Evolutionary conservation across 2,329 filamentous ascomycete genomes (phyloP).

Genomic region (Aspergillus sp.): DNA sequence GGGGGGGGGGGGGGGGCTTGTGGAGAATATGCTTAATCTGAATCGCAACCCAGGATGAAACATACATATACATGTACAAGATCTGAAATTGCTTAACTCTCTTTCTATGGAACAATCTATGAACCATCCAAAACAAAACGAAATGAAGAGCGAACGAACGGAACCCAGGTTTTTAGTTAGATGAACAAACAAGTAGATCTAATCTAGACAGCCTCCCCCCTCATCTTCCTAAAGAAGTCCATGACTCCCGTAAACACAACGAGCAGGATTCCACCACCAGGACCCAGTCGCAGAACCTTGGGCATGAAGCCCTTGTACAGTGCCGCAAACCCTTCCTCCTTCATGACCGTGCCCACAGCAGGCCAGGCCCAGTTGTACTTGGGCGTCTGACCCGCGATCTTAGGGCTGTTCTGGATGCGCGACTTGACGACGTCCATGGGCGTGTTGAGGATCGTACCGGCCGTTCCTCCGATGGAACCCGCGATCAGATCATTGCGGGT

Average conservation of each 20-base stretch:
- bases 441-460: conserved; percentile 90
- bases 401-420: conserved; percentile 90
- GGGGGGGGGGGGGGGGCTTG: too few species aligned
- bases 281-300: conserved; percentile 80
- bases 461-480: conserved; percentile 82
- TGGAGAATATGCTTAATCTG: background rate
- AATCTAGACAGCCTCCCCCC: conserved; percentile 30
- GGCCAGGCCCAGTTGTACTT: conserved; percentile 99
- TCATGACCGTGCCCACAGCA: conserved; percentile 78
- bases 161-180: background rate
- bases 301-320: conserved; percentile 98
- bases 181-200: background rate
- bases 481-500: conserved; percentile 86
- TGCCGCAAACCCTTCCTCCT: conserved; percentile 87
- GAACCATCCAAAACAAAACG: conserved; percentile 6
- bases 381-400: conserved; percentile 73
- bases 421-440: conserved; percentile 98
- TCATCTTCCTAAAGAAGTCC: conserved; percentile 82
- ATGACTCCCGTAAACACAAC: conserved; percentile 52
- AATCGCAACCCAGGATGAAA: background rate
- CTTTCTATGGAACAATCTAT: conserved; percentile 10
- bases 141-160: background rate
- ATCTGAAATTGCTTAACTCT: background rate
- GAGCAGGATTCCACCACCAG: conserved; percentile 62
- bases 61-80: background rate